Evolutionary conservation across 2,329 filamentous ascomycete genomes (phyloP).

Genomic region (Penicillium sp.): DNA sequence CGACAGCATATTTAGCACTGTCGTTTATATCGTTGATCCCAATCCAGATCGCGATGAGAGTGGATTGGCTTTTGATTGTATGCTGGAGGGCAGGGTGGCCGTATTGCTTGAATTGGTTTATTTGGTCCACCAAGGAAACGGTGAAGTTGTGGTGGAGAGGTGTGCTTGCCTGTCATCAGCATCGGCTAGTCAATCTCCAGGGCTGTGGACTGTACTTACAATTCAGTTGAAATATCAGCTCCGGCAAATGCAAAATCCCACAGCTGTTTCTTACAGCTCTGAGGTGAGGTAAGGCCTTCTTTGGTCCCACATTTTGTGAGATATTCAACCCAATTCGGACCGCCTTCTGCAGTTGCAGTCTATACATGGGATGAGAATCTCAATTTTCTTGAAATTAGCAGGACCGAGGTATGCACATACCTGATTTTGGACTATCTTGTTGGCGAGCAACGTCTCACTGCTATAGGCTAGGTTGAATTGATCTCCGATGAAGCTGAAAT

Average conservation of each 20-base stretch:
- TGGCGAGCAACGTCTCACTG: slow-evolving; percentile 45
- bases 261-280: slow-evolving; percentile 50
- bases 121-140: slow-evolving; percentile 53
- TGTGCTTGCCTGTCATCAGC: slow-evolving; percentile 33
- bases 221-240: slow-evolving; percentile 50
- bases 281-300: slow-evolving; percentile 46
- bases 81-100: slow-evolving; percentile 44
- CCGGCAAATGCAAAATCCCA: slow-evolving; percentile 62
- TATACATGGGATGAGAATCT: slow-evolving; percentile 26
- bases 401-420: slow-evolving; percentile 6
- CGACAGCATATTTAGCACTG: slow-evolving; percentile 45
- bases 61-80: slow-evolving; percentile 34
- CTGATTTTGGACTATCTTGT: slow-evolving; percentile 55
- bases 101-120: slow-evolving; percentile 51
- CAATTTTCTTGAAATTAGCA: background rate
- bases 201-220: slow-evolving; percentile 26
- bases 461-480: slow-evolving; percentile 51
- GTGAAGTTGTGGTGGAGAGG: slow-evolving; percentile 56
- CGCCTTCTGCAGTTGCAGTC: slow-evolving; percentile 54
- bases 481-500: slow-evolving; percentile 59
- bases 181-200: background rate
- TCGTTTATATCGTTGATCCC: slow-evolving; percentile 61
- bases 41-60: slow-evolving; percentile 57
- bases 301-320: slow-evolving; percentile 55
- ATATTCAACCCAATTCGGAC: slow-evolving; percentile 58